Evolutionary conservation across 805 yeast genomes (phyloP), one percentile per base, ranked within the genome.

Genomic region (Candida nanaspora): DNA sequence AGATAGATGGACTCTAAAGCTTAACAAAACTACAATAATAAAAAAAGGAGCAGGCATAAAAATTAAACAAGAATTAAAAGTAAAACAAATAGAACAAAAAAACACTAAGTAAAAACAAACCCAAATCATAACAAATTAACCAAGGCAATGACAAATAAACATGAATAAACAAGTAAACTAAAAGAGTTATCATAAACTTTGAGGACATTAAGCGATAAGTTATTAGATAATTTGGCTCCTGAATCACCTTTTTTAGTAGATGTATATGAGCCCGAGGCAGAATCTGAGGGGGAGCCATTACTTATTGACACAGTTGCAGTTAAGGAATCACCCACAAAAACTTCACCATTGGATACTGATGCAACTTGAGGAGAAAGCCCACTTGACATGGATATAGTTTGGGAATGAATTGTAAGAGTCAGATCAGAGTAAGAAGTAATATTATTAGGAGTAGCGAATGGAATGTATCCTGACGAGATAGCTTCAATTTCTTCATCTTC

Each of bases 391-490:
- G 46, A 40, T 1, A 35, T 39, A 3, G 46, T 18, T 2, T 44
- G 47, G 0, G 57, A 40, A 5, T 54, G 47, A 10, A 56, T 44
- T 1, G 64, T 56, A 42, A 63, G 39, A 1, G 65, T 61, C 27
- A 62, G 36, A 2, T 21, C 26, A 1, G 36, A 31, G 38, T 52
- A 52, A 33, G 41, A 31, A 10, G 56, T 37, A 42, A 53, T 31
- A 40, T 53, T 57, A 40, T 55, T 56, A 7, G 46, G 35, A 13
- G 28, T 20, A 1, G 65, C 66, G 31, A 46, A 52, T 23, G 68
- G 68, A 18, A 63, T 63, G 14, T 35, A 38, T n/a, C 58, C 59
- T 2, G 62, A 52, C 6, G 35, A 27, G 9, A 63, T 61, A 4
- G 50, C 25, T 13, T 18, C 25, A 13, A 21, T 21, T 4, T 3